phyloP scores from a whole-genome alignment of 345 rosid genomes.

The Ceriops decandra region DNA sequence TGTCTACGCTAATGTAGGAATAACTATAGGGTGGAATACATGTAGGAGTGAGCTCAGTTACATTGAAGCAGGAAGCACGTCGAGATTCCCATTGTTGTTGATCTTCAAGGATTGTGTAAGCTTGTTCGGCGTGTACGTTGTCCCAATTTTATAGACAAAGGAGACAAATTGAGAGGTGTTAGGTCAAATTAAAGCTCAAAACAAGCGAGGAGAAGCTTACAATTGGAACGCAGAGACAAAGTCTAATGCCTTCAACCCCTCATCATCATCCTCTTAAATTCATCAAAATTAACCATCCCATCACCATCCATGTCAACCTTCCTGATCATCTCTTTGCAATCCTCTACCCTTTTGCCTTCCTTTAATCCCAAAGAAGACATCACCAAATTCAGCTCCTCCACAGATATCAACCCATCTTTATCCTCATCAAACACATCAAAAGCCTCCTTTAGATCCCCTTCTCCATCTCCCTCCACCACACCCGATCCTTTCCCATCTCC shows the following conservation, averaged over 20 bases:
- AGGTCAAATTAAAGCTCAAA: no score
- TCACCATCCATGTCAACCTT: slow-evolving; percentile 27
- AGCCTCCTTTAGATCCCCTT: slow-evolving; percentile 24
- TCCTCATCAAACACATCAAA: slow-evolving; percentile 32
- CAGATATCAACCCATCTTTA: slow-evolving; percentile 32
- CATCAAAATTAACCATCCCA: slow-evolving; percentile 31
- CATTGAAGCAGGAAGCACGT: background rate
- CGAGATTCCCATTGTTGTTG: no score
- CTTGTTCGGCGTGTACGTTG: no score
- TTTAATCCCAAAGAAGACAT: slow-evolving; percentile 22
- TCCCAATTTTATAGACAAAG: background rate
- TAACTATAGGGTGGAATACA: background rate
- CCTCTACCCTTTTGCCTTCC: slow-evolving; percentile 18
- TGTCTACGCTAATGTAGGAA: no score
- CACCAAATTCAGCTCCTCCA: slow-evolving; percentile 17
- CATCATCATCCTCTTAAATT: slow-evolving; percentile 27
- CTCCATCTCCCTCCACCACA: slow-evolving; percentile 3
- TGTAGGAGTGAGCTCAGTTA: background rate
- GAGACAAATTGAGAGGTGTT: no score
- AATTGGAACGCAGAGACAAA: slow-evolving; percentile 11
- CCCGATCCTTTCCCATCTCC: background rate
- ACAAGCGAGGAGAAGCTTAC: background rate
- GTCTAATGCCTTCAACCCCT: slow-evolving; percentile 5
- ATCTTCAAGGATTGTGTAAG: no score
- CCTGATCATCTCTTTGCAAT: slow-evolving; percentile 26